phyloP scores from a whole-genome alignment of 176 grass and related monocot genomes.

The Raddia distichophylla region DNA sequence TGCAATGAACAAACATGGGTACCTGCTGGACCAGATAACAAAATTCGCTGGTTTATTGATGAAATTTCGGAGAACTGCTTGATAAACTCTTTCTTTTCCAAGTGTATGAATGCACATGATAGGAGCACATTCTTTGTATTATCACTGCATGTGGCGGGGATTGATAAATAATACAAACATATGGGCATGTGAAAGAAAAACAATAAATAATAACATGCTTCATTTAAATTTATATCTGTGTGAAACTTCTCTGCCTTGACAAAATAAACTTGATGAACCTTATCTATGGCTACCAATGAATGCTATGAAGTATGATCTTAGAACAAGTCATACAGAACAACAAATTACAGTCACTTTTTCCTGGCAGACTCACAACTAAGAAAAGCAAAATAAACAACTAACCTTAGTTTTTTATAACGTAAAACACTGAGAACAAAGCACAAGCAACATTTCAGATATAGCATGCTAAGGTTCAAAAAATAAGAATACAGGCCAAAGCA shows the following conservation, averaged over 20 bases:
- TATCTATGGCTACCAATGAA: slow-evolving; percentile 14
- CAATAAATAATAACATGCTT: slow-evolving; percentile 30
- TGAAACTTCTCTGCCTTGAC: slow-evolving; percentile 5
- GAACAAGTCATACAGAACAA: neutral
- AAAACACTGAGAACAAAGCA: slow-evolving; percentile 21
- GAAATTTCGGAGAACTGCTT: slow-evolving; percentile 83
- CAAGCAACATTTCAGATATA: slow-evolving; percentile 31
- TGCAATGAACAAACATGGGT: slow-evolving; percentile 22
- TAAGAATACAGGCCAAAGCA: slow-evolving; percentile 30
- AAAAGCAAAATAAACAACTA: slow-evolving; percentile 9
- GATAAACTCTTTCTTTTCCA: slow-evolving; percentile 89
- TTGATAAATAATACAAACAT: slow-evolving; percentile 41
- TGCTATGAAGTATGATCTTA: neutral
- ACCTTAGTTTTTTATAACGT: slow-evolving; percentile 28
- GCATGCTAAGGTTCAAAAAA: slow-evolving; percentile 17
- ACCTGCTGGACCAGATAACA: slow-evolving; percentile 98
- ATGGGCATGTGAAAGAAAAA: slow-evolving; percentile 5
- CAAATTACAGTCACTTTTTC: slow-evolving; percentile 12
- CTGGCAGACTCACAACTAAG: slow-evolving; percentile 32
- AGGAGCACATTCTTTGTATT: slow-evolving; percentile 88
- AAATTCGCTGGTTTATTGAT: slow-evolving; percentile 91
- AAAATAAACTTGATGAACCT: neutral
- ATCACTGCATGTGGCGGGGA: slow-evolving; percentile 62
- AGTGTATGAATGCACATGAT: slow-evolving; percentile 82
- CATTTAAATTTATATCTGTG: slow-evolving; percentile 17